Evolutionary conservation across 2,329 filamentous ascomycete species (phyloP).

Genomic region (Rhynchosporium agropyri): DNA sequence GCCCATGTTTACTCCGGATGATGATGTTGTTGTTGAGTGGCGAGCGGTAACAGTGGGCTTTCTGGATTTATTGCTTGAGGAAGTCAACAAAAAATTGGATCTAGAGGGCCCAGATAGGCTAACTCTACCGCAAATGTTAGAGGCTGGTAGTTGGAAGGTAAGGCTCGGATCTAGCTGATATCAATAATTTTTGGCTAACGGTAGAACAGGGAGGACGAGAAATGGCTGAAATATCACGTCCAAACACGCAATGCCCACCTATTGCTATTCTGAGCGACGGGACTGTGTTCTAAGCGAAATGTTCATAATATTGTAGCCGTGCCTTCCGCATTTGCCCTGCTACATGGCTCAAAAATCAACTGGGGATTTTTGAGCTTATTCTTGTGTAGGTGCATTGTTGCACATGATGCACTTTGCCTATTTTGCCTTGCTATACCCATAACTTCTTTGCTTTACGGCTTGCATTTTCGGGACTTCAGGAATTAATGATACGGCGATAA

Average conservation of each 20-base stretch:
- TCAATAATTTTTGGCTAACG: slow-evolving; percentile 20
- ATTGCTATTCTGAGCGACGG: slow-evolving; percentile 97
- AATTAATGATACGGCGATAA: too few species aligned
- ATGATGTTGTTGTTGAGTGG: slow-evolving; percentile 82
- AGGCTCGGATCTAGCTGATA: slow-evolving; percentile 40
- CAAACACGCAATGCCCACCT: slow-evolving; percentile 83
- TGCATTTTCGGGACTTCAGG: not conserved
- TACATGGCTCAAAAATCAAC: not conserved
- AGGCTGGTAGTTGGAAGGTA: slow-evolving; percentile 98
- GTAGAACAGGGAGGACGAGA: slow-evolving; percentile 77
- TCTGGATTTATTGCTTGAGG: slow-evolving; percentile 68
- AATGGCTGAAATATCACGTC: slow-evolving; percentile 91
- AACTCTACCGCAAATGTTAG: slow-evolving; percentile 83
- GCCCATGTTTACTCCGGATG: slow-evolving; percentile 71
- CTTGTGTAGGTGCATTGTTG: not conserved
- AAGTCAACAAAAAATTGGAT: slow-evolving; percentile 69
- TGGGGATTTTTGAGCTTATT: not conserved
- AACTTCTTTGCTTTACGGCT: not conserved
- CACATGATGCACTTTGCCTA: not conserved
- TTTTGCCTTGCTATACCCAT: not conserved
- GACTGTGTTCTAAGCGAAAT: slow-evolving; percentile 75
- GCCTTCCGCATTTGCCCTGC: not conserved
- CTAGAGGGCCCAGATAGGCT: slow-evolving; percentile 71
- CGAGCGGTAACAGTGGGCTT: slow-evolving; percentile 75
- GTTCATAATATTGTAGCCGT: not conserved